Evolutionary conservation across 805 yeast genomes (phyloP).

Genomic region (Yamadazyma kitorensis): DNA sequence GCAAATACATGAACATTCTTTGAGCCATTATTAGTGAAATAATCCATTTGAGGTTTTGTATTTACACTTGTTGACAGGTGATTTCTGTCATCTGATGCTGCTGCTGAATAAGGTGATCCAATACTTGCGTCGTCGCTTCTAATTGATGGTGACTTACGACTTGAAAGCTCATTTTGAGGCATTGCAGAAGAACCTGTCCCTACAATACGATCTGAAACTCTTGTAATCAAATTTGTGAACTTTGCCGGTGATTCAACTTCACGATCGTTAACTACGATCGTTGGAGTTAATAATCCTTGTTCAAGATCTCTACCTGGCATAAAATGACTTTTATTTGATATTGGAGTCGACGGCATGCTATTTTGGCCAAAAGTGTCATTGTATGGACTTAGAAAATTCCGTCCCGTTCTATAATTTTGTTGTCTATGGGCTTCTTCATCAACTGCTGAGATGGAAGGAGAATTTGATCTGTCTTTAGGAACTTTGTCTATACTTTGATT

Average conservation of each 20-base stretch:
- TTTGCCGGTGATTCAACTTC: conserved; percentile 19
- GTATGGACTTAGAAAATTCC: conserved; percentile 7
- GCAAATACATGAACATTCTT: conserved; percentile 1
- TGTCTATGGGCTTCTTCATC: neutral
- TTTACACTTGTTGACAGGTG: conserved; percentile 7
- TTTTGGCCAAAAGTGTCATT: neutral
- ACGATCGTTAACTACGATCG: conserved; percentile 9
- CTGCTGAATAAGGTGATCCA: no score
- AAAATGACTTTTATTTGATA: conserved; percentile 7
- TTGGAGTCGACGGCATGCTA: conserved; percentile 6
- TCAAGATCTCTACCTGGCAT: conserved; percentile 18
- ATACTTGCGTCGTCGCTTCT: neutral
- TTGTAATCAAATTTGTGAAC: conserved; percentile 22
- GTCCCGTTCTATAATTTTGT: neutral
- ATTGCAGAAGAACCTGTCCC: conserved; percentile 24
- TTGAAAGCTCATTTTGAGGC: conserved; percentile 2
- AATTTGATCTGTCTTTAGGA: neutral
- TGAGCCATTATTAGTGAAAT: neutral
- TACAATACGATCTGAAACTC: conserved; percentile 35
- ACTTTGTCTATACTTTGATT: no score
- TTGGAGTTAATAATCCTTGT: conserved; percentile 15
- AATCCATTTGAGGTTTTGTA: conserved; percentile 2
- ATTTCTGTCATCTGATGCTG: conserved; percentile 6
- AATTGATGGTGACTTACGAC: conserved; percentile 4
- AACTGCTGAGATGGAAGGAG: neutral